Base-by-base conservation (phyloP, 768 basidiomycete species). In the Kwoniella sp. region DNA sequence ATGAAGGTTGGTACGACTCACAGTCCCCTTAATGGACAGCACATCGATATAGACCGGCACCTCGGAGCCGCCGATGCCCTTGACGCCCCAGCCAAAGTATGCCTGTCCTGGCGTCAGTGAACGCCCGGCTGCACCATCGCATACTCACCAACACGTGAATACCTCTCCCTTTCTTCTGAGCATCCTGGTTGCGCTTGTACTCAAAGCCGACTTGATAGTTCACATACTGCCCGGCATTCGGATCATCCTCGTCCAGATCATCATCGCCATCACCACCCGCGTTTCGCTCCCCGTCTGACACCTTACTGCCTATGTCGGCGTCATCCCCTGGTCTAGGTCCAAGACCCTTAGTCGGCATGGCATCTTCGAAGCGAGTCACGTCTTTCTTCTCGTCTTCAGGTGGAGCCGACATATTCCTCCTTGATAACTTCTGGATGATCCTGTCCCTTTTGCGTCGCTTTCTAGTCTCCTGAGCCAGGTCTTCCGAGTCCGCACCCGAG, bases 41-140 rank as follows among this genome's bases (percentile, higher is more conserved):
- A 75, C 57, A 41, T 73, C 73, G 43, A 75, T 69, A 53, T 72
- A 74, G 10, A 75, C 70, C 2, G 74, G 70, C n/a, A 72, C 38
- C 40, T 74, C 73, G 3, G 65, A 57, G 6, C 55, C 62, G 12
- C 68, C 74, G 0, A 75, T 19, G 3, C 74, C 74, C 46, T 71
- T 73, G 25, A 75, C 46, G 1, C 74, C 74, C 25, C 65, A 48
- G 1, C 74, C 74, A 48, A 75, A 69, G 49, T 69, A 73, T 19
- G 64, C 61, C 64, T 62, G 22, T 42, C 0, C 15, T 23, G 15
- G 20, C 27, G 3, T 31, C 48, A 36, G 17, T 22, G 43, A 25
- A 55, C 19, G 5, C 40, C 53, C 15, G 52, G 41, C 27, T 8
- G 28, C 37, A 9, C 52, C 43, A 17, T 23, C 20, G 6, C 7